phyloP scores from a whole-genome alignment of 1,139 yeast species.

The Pichia sp. region DNA sequence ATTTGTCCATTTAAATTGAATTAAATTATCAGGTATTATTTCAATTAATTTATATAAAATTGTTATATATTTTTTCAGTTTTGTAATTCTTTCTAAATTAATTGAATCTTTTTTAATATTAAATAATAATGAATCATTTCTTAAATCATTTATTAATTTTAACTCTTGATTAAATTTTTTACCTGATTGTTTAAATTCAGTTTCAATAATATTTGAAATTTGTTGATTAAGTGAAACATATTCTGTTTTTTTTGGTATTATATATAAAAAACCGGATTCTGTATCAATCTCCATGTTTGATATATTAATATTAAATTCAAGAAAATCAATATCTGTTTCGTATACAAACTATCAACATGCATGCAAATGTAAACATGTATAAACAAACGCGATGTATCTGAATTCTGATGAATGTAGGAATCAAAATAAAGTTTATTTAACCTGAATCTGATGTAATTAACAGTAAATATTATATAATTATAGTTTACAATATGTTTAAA shows the following conservation, averaged over 20 bases:
- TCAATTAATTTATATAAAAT: slow-evolving; percentile 19
- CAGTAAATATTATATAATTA: too few relatives aligned
- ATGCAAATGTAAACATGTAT: too few relatives aligned
- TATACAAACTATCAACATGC: too few relatives aligned
- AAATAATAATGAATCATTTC: slow-evolving; percentile 4
- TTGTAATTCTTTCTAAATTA: slow-evolving; percentile 3
- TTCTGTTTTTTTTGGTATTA: not conserved
- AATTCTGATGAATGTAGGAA: too few relatives aligned
- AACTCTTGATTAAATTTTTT: not conserved
- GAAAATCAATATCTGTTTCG: too few relatives aligned
- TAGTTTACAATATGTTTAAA: not conserved
- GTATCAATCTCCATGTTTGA: not conserved
- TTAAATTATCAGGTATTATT: slow-evolving; percentile 39
- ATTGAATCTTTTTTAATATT: too few relatives aligned
- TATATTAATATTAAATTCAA: too few relatives aligned
- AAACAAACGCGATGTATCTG: too few relatives aligned
- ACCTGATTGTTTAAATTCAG: not conserved
- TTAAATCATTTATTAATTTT: slow-evolving; percentile 2
- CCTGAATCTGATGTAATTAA: too few relatives aligned
- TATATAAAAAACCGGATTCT: not conserved
- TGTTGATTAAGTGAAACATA: not conserved
- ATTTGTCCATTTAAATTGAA: slow-evolving; percentile 72
- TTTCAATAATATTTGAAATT: not conserved
- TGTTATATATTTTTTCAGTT: slow-evolving; percentile 11
- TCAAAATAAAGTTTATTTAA: too few relatives aligned